These are phyloP conservation scores for Aspergillus amoenus DNA, from an alignment of 2,329 filamentous ascomycete species.

Conservation along the genomic window DNA sequence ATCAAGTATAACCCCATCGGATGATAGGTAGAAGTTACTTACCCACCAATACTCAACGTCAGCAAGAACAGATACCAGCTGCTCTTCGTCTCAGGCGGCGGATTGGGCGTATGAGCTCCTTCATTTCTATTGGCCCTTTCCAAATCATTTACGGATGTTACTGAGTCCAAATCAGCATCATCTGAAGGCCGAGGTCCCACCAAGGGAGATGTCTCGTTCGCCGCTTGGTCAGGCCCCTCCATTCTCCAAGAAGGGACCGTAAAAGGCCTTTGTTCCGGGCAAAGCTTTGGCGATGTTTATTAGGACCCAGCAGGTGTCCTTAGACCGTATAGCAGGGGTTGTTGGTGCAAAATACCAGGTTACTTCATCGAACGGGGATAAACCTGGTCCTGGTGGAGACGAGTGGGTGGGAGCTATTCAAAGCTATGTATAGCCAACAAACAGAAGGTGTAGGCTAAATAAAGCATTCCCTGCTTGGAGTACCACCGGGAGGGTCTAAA, in stretches of 20 bases:
- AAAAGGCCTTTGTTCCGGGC: background rate
- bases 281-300: background rate
- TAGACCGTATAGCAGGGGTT: background rate
- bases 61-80: constrained; percentile 81
- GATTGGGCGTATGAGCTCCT: constrained; percentile 30
- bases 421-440: background rate
- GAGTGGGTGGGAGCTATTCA: background rate
- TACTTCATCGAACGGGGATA: background rate
- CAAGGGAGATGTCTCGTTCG: constrained; percentile 30
- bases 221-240: constrained; percentile 17
- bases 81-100: constrained; percentile 65
- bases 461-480: background rate
- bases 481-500: background rate
- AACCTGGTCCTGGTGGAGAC: background rate
- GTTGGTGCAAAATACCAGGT: background rate
- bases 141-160: constrained; percentile 13
- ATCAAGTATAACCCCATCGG: background rate
- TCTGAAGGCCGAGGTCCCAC: constrained; percentile 24
- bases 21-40: background rate
- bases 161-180: constrained; percentile 20
- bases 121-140: constrained; percentile 29
- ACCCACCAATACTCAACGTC: constrained; percentile 72
- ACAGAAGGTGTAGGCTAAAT: background rate
- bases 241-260: constrained; percentile 12
- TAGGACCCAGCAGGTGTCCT: background rate